Conservation (phyloP, 305 asterid species). For the Solanum hybrid region DNA sequence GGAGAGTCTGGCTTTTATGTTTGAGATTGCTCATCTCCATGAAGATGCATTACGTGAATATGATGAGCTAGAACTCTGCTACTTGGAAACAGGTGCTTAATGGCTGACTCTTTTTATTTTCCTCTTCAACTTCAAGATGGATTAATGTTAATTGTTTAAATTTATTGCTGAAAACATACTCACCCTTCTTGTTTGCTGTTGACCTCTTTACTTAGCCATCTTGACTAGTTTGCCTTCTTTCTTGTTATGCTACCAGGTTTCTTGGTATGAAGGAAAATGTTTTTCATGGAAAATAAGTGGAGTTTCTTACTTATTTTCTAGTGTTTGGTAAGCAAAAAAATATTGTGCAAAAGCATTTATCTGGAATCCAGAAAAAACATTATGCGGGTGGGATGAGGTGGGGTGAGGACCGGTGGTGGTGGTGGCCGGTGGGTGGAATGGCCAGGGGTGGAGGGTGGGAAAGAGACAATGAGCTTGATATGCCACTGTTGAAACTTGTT, state of each 20-base stretch:
- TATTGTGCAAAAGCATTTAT: not conserved
- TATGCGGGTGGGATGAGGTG: not conserved
- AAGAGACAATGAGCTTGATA: not conserved
- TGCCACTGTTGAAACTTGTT: not conserved
- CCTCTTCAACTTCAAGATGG: not conserved
- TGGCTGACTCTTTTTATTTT: slow-evolving; percentile 5
- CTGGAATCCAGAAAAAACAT: not conserved
- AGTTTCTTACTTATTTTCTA: not conserved
- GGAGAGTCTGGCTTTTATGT: slow-evolving; percentile 99
- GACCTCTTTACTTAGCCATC: not conserved
- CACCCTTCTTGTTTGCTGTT: not conserved
- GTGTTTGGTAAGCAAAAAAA: not conserved
- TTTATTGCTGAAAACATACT: not conserved
- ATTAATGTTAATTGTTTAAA: not conserved
- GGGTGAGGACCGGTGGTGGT: not conserved
- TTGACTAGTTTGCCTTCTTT: not conserved
- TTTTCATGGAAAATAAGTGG: not conserved
- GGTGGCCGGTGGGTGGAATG: not conserved
- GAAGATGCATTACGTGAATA: slow-evolving; percentile 99
- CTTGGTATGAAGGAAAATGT: not conserved
- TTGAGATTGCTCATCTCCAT: slow-evolving; percentile 92
- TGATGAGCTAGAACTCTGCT: slow-evolving; percentile 98
- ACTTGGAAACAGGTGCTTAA: slow-evolving; percentile 85
- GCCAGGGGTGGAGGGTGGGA: not conserved
- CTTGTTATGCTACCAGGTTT: not conserved